A percentile compares a stretch with the other conserved stretches of the same genome.
Conservation (phyloP, 169 alveolate genomes). For the Eimeria necatrix region DNA sequence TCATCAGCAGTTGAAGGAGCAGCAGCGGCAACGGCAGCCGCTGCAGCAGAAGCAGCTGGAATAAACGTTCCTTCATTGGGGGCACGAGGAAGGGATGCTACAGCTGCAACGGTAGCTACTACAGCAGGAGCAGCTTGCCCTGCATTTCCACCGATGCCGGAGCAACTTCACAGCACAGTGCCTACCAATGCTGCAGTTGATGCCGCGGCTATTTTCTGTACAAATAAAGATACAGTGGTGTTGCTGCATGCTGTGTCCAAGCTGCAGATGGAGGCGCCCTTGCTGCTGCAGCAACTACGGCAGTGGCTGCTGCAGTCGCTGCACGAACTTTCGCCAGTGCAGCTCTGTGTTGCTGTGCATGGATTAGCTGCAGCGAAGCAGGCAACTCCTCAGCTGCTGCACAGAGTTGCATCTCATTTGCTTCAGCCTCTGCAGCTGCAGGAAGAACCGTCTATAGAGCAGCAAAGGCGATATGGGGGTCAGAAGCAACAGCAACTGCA, state of each 20-base stretch:
- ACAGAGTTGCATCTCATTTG: not conserved
- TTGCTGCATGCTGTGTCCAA: constrained; percentile 20
- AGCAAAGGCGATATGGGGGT: not conserved
- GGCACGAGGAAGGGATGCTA: not conserved
- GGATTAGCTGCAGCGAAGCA: constrained; percentile 33
- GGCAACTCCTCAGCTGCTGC: constrained; percentile 16
- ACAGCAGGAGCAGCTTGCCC: not conserved
- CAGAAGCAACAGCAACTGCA: not conserved
- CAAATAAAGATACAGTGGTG: not conserved
- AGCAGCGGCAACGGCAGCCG: not conserved
- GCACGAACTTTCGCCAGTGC: constrained; percentile 6
- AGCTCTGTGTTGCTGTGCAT: constrained; percentile 5
- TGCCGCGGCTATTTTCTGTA: not conserved
- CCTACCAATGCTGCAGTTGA: not conserved
- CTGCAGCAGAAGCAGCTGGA: not conserved
- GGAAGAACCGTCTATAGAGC: not conserved
- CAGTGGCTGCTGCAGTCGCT: constrained; percentile 39
- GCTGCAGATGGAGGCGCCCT: constrained; percentile 6
- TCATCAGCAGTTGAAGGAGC: not conserved
- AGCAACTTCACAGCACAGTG: not conserved
- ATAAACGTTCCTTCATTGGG: not conserved
- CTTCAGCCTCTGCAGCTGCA: constrained; percentile 44
- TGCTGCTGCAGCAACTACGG: constrained; percentile 23
- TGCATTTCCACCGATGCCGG: not conserved
- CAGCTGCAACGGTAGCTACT: not conserved